Percentiles rank a stretch among this genome's conserved stretches.
phyloP scores from a whole-genome alignment of 129 eudicot genomes.

The Apium graveolens region DNA sequence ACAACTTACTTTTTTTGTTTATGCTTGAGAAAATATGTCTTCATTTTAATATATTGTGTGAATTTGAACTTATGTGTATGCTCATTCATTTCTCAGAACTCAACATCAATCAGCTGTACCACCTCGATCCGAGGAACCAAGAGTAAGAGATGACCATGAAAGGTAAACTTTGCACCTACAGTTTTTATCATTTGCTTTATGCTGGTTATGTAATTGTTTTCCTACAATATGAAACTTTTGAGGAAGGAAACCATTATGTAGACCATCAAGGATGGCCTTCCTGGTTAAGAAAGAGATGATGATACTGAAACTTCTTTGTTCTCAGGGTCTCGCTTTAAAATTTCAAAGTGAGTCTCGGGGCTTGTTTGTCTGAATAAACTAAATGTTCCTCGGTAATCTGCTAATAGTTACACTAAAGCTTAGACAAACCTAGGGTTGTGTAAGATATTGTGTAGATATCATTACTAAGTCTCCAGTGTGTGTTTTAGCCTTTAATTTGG shows the following conservation, averaged over 20 bases:
- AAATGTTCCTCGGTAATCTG: not conserved
- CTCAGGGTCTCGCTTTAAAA: not conserved
- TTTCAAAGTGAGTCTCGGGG: not conserved
- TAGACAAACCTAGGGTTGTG: no score
- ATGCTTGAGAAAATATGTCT: not conserved
- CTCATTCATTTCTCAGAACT: constrained; percentile 40
- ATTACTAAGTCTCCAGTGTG: not conserved
- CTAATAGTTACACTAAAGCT: not conserved
- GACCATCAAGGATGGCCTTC: not conserved
- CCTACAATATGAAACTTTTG: not conserved
- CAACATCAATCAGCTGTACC: constrained; percentile 57
- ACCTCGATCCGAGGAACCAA: constrained; percentile 83
- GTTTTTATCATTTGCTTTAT: not conserved
- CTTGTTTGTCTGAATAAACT: not conserved
- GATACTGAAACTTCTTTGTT: not conserved
- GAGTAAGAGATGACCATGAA: constrained; percentile 60
- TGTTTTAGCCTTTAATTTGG: not conserved
- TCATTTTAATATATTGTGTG: not conserved
- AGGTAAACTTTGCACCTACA: constrained; percentile 26
- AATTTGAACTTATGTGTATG: not conserved
- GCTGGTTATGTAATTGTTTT: not conserved
- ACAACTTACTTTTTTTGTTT: not conserved
- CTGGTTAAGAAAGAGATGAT: not conserved
- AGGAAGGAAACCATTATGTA: not conserved
- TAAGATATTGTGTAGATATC: not conserved